Evolutionary conservation across 352 stramenopile species (phyloP), one percentile per base, ranked within the genome.

Genomic region (Peronospora tabacina): DNA sequence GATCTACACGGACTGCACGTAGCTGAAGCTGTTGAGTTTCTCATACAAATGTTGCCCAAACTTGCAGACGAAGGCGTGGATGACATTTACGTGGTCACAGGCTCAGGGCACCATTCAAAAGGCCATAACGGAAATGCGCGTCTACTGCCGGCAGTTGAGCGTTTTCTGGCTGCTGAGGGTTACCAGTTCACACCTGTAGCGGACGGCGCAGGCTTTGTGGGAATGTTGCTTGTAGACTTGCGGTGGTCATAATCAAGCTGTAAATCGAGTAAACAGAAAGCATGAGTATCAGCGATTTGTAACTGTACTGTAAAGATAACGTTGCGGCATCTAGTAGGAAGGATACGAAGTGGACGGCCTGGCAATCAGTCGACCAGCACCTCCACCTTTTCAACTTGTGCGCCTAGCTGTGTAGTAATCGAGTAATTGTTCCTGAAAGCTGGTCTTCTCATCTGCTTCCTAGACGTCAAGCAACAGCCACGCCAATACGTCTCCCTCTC

Each of bases 1-100:
- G 82, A 93, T 61, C 61, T 93, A 2, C 82, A 93, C 48, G 82
- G 82, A 19, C 61, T 90, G 9, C 82, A 93, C 49, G 82, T 93
- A 12, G 77, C 69, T 7, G 82, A 93, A 49, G 72, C 79, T 2
- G 72, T 93, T 13, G 82, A 87, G 49, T 78, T 93, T 15, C 71
- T 93, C 6, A 61, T 62, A 38, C 53, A 79, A 28, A 85, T 88
- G 66, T 73, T 93, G 39, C 77, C 79, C 6, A 74, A 75, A 42
- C 64, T 93, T 15, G 66, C 63, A 24, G 73, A 84, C 44, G 79
- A 88, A 52, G 75, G 80, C 5, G 58, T 90, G 38, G 74, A 88
- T 17, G 71, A 58, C 37, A 88, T 93, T 52, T 85, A 81, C 53
- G 56, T 93, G 35, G 73, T 93, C 45, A 90, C 82, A 32, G 82